These are phyloP conservation scores for Quercus robur DNA, from an alignment of 306 rosid genomes.

Conservation along the genomic window DNA sequence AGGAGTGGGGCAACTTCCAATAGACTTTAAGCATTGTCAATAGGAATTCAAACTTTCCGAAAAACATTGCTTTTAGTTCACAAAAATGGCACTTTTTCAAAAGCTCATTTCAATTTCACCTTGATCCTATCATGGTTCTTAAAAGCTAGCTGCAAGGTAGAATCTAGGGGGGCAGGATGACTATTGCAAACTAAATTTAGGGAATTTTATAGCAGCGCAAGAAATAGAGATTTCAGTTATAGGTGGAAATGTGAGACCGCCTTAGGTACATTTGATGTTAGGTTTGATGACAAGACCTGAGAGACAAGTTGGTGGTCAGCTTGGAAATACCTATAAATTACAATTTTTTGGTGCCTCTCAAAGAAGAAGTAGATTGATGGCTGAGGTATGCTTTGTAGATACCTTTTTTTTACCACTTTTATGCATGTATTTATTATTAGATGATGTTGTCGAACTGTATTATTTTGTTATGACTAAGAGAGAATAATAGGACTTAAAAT, in stretches of 20 bases:
- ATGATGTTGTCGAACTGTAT: too few species aligned
- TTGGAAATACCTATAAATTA: neutral
- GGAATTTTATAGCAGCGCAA: neutral
- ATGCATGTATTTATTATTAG: too few species aligned
- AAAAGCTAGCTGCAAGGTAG: too few species aligned
- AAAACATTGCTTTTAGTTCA: too few species aligned
- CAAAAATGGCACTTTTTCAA: too few species aligned
- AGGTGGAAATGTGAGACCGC: neutral
- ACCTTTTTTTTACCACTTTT: too few species aligned
- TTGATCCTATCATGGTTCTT: too few species aligned
- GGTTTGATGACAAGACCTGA: neutral
- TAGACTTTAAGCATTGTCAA: too few species aligned
- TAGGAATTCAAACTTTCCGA: too few species aligned
- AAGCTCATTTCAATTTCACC: too few species aligned
- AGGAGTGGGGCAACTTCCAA: neutral
- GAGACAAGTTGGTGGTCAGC: neutral
- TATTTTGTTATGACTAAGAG: too few species aligned
- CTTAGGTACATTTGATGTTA: neutral
- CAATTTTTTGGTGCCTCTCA: neutral
- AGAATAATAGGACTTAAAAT: too few species aligned
- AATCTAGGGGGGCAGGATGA: neutral
- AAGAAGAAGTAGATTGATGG: neutral
- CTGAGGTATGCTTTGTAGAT: constrained; percentile 1
- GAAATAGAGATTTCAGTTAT: neutral
- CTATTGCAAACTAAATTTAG: neutral